A percentile compares a stretch with the other conserved stretches of the same genome.
phyloP scores from a whole-genome alignment of 495 filamentous ascomycete species.

The Penicillium cataractarum region DNA sequence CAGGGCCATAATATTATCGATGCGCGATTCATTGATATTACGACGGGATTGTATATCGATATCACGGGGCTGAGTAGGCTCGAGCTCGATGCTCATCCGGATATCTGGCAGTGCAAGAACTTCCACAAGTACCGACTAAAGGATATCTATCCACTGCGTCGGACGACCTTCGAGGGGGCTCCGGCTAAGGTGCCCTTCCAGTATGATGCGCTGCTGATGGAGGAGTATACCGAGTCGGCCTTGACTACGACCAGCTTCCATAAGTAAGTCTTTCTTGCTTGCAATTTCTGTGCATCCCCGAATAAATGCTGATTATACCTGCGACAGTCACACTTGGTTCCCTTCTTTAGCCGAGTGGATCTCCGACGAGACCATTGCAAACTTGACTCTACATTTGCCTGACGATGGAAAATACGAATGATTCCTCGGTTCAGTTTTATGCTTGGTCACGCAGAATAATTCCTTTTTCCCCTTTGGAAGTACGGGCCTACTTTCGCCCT shows the following conservation, averaged over 20 bases:
- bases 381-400: slow-evolving; percentile 11
- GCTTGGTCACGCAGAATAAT: background rate
- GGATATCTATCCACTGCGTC: slow-evolving; percentile 58
- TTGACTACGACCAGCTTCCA: slow-evolving; percentile 54
- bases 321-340: slow-evolving; percentile 39
- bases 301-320: slow-evolving; percentile 17
- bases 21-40: slow-evolving; percentile 79
- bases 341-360: slow-evolving; percentile 39
- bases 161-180: slow-evolving; percentile 63
- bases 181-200: slow-evolving; percentile 63
- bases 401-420: slow-evolving; percentile 37
- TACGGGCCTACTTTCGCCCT: background rate
- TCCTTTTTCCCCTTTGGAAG: background rate
- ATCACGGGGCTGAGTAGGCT: slow-evolving; percentile 80
- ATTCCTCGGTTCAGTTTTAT: background rate
- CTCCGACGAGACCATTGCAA: slow-evolving; percentile 26
- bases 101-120: slow-evolving; percentile 83
- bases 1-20: slow-evolving; percentile 81
- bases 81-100: slow-evolving; percentile 58
- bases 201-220: slow-evolving; percentile 60
- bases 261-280: slow-evolving; percentile 46
- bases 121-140: slow-evolving; percentile 66
- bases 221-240: slow-evolving; percentile 61
- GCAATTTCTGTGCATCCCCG: background rate
- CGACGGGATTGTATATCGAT: slow-evolving; percentile 82